Evolutionary conservation across 2,329 filamentous ascomycete species (phyloP).

Genomic region (Zymoseptoria crescenta): DNA sequence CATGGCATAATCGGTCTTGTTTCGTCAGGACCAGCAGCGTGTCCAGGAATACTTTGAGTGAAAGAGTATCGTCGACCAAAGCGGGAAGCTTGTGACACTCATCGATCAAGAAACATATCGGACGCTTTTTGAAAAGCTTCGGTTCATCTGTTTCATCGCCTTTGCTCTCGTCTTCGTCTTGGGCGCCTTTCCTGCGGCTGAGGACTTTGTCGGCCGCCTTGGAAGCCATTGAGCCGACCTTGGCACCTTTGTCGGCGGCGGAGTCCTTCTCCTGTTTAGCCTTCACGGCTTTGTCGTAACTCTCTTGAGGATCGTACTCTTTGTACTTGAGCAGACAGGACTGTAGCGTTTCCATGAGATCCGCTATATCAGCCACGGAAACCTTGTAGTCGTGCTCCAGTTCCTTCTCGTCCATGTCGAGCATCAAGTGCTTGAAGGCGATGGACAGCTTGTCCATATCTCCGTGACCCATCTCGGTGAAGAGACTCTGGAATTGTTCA

Average conservation of each 20-base stretch:
- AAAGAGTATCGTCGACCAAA: conserved; percentile 10
- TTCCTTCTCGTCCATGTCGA: conserved; percentile 12
- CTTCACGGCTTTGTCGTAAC: background rate
- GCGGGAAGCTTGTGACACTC: conserved; percentile 12
- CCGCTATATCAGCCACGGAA: conserved; percentile 12
- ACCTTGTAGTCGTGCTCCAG: conserved; percentile 9
- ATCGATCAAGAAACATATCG: conserved; percentile 13
- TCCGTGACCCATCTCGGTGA: conserved; percentile 13
- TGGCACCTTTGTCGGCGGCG: background rate
- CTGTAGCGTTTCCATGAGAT: conserved; percentile 15
- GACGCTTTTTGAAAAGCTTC: conserved; percentile 10
- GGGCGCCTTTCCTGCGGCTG: background rate
- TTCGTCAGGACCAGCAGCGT: conserved; percentile 15
- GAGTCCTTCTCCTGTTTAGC: background rate
- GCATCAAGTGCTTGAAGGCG: conserved; percentile 3
- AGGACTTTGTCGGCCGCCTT: background rate
- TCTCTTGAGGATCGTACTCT: conserved; percentile 9
- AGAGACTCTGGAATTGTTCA: conserved; percentile 13
- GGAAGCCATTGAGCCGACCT: background rate
- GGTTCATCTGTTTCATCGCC: conserved; percentile 1
- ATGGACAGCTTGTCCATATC: conserved; percentile 15
- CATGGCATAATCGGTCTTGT: conserved; percentile 14
- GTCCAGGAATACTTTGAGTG: conserved; percentile 15
- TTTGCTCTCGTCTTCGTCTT: background rate
- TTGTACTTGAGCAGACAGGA: conserved; percentile 15